phyloP scores from a whole-genome alignment of 805 yeast genomes.

The Limtongozyma cylindracea region DNA sequence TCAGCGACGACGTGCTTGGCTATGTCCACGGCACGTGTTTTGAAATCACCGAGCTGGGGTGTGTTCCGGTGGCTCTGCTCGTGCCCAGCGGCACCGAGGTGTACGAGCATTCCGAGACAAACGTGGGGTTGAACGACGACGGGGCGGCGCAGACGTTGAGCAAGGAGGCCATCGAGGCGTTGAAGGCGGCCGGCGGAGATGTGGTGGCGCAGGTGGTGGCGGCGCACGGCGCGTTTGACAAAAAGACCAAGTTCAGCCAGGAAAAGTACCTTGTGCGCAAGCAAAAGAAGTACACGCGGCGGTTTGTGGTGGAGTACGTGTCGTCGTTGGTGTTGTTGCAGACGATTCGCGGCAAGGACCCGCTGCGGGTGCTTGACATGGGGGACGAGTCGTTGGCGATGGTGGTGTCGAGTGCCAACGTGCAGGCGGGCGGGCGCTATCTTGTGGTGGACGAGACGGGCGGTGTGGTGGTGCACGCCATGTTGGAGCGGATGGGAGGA shows the following conservation, averaged over 20 bases:
- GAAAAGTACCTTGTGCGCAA: constrained; percentile 81
- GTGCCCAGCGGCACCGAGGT: constrained; percentile 7
- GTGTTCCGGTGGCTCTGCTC: constrained; percentile 20
- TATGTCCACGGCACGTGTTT: constrained; percentile 74
- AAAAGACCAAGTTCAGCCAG: constrained; percentile 75
- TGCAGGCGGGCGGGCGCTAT: constrained; percentile 77
- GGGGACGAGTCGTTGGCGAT: constrained; percentile 69
- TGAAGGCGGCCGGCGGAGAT: constrained; percentile 51
- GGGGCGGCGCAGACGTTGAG: constrained; percentile 47
- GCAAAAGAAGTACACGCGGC: constrained; percentile 70
- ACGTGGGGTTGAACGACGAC: constrained; percentile 29
- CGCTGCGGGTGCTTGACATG: constrained; percentile 46
- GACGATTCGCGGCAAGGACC: constrained; percentile 57
- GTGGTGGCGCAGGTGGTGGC: constrained; percentile 65
- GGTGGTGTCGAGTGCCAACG: constrained; percentile 53
- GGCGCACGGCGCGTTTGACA: constrained; percentile 67
- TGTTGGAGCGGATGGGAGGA: constrained; percentile 83
- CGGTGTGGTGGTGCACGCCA: constrained; percentile 63
- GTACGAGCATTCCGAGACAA: constrained; percentile 12
- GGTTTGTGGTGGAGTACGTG: constrained; percentile 61
- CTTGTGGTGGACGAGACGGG: constrained; percentile 86
- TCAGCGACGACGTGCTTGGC: constrained; percentile 52
- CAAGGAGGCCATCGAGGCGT: constrained; percentile 58
- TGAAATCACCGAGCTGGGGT: constrained; percentile 30
- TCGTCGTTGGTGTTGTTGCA: constrained; percentile 48